Base-by-base conservation (phyloP, 1,284 basidiomycete species). In the Austroboletus niveus region DNA sequence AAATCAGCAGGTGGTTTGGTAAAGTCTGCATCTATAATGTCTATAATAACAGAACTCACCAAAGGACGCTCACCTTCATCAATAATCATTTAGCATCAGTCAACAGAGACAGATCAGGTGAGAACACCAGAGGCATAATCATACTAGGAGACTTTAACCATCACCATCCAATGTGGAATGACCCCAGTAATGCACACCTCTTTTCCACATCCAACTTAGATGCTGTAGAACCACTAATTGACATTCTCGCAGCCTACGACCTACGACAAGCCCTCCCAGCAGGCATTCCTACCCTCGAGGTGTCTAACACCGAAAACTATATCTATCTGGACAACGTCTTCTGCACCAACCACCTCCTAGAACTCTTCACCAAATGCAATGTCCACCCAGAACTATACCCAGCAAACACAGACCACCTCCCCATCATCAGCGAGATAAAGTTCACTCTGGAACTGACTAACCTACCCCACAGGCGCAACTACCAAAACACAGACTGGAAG, bases 131-230 rank as follows among this genome's bases (percentile, higher is more conserved):
- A 8, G 31, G 31, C 31, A 54, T 54, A 29, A 5, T 54, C 0
- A 75, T 71, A 71, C 55, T 68, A 14, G 39, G 43, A 0, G 43
- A 53, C 8, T 52, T 53, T 9, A 53, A 53, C n/a, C 4, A 3
- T 0, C 78, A 81, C 57, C 75, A 80, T 61, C 74, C 71, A 0
- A 27, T 71, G 0, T 81, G 77, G 78, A 75, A 79, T 4, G 66
- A 72, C 5, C 48, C 55, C 0, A 22, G 52, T 0, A 77, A 80
- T 52, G 5, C 46, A 0, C 73, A 53, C 11, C 29, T 51, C 15
- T 42, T 53, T 4, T 17, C 17, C 1, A 1, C 17, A 17, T 17
- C 17, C 17, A 17, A 56, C 5, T 47, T 52, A 1, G 24, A 44
- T 0, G 7, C 7, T 1, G 9, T 48, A 0, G 35, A 52, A 42